Evolutionary conservation across 179 eudicot species (phyloP), one percentile per base, ranked within the genome.

Genomic region (Drosera spatulata): DNA sequence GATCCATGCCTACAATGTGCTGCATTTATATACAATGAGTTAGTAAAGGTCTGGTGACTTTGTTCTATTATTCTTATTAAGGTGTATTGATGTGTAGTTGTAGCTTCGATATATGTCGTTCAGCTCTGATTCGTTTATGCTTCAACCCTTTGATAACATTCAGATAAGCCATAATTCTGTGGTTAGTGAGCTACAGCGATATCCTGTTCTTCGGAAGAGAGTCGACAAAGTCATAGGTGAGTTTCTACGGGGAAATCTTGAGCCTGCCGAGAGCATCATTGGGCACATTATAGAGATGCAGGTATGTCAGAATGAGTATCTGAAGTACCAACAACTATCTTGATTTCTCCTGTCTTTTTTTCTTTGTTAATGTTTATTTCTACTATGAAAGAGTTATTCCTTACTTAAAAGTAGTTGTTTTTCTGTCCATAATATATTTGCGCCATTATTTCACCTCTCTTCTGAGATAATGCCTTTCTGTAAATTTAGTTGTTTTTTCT

Each of bases 81-180:
- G 55, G 55, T 13, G 5, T 51, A 5, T 51, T 13, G 5, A 7
- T 3, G 6, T 49, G 0, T 49, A 9, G 3, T 49, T 9, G 51
- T 9, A 9, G 11, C 13, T 9, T 9, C 3, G 11, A 10, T 49
- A 12, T 9, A 11, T 51, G 6, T 51, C 4, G 15, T n/a, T 22
- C 33, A 14, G 13, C 7, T 13, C 55, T 51, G 2, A 13, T 6
- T 14, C 14, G 8, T 10, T 13, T 39, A 55, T 9, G 49, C 43
- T 63, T n/a, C 38, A 54, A 43, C 55, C 15, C 45, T 42, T 54
- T 37, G 39, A 13, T 50, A 7, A 12, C 48, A 53, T 60, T 63
- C 59, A 94, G 99, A 94, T 94, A 94, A 90, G 97, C 75, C 99
- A 86, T 62, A 79, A 71, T 9, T 87, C 89, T 69, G 76, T 86